Evolutionary conservation across 176 grass and related monocot genomes (phyloP).

Genomic region (Zoysia japonica): DNA sequence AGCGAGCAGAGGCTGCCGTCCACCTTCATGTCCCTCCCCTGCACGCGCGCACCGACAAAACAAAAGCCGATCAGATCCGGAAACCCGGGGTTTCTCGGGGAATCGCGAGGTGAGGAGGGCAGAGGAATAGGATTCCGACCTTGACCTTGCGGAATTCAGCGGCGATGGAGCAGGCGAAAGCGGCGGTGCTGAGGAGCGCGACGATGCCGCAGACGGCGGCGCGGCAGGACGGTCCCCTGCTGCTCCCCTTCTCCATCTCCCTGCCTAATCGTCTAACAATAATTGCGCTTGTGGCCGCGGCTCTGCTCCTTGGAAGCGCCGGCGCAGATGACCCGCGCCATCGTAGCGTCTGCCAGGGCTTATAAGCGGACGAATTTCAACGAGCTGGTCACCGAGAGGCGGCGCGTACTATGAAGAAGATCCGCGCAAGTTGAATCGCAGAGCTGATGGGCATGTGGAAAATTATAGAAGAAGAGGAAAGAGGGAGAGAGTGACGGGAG

Average conservation of each 20-base stretch:
- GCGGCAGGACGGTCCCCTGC: slow-evolving; percentile 32
- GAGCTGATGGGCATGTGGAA: slow-evolving; percentile 30
- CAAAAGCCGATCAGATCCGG: slow-evolving; percentile 29
- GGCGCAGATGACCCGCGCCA: not conserved
- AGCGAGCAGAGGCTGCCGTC: slow-evolving; percentile 93
- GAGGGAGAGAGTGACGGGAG: not conserved
- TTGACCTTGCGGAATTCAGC: slow-evolving; percentile 85
- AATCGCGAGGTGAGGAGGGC: not conserved
- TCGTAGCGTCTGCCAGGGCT: not conserved
- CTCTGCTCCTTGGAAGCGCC: not conserved
- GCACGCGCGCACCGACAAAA: not conserved
- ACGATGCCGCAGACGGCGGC: slow-evolving; percentile 50
- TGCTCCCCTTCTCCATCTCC: slow-evolving; percentile 42
- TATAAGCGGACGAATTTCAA: slow-evolving; percentile 34
- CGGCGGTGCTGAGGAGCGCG: slow-evolving; percentile 51
- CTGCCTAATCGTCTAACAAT: not conserved
- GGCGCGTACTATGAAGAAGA: not conserved
- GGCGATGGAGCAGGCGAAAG: slow-evolving; percentile 82
- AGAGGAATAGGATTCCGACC: slow-evolving; percentile 38
- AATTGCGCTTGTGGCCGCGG: not conserved
- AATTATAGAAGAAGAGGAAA: slow-evolving; percentile 1
- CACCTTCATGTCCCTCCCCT: slow-evolving; percentile 76
- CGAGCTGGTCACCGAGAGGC: slow-evolving; percentile 9
- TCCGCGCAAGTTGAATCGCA: slow-evolving; percentile 12
- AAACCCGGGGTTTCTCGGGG: not conserved